Percentiles rank a stretch among this genome's conserved stretches.
Conservation (phyloP, 768 basidiomycete species). For the Psilocybe subaeruginosa region DNA sequence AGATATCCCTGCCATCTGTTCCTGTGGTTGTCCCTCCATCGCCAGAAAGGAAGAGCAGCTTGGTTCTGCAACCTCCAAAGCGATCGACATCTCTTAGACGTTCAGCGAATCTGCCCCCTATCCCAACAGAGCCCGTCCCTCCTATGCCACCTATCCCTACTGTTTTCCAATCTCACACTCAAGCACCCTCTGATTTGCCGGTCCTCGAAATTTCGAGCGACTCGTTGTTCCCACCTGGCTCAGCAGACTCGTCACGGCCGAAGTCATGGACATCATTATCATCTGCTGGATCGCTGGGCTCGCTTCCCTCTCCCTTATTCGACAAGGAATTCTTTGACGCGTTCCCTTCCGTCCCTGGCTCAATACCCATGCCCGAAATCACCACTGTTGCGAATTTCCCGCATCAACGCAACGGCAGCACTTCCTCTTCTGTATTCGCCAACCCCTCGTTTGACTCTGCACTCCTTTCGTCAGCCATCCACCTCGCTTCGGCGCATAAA, state of each 20-base stretch:
- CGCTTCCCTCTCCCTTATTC: slow-evolving; percentile 50
- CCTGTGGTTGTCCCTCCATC: slow-evolving; percentile 18
- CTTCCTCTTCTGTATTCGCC: slow-evolving; percentile 11
- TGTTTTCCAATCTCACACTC: slow-evolving; percentile 13
- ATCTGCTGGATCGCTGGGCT: slow-evolving; percentile 39
- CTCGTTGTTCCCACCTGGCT: slow-evolving; percentile 16
- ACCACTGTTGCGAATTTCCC: slow-evolving; percentile 5
- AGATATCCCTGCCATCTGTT: slow-evolving; percentile 4
- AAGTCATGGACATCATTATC: slow-evolving; percentile 52
- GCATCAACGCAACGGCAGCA: slow-evolving; percentile 7
- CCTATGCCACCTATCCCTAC: slow-evolving; percentile 19
- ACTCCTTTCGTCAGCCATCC: slow-evolving; percentile 53
- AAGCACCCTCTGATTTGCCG: background rate
- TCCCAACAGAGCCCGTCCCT: slow-evolving; percentile 19
- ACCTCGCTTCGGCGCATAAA: slow-evolving; percentile 29
- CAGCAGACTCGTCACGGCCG: slow-evolving; percentile 29
- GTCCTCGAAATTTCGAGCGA: slow-evolving; percentile 12
- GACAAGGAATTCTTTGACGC: slow-evolving; percentile 68
- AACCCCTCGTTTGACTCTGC: slow-evolving; percentile 39
- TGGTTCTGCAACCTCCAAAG: slow-evolving; percentile 21
- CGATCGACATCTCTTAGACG: slow-evolving; percentile 27
- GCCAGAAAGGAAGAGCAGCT: slow-evolving; percentile 14
- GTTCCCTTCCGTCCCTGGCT: slow-evolving; percentile 71
- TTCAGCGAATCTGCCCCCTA: slow-evolving; percentile 22
- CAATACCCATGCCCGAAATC: slow-evolving; percentile 32